These are phyloP conservation scores for Fusarium xylarioides DNA, from an alignment of 2,329 filamentous ascomycete species.

Conservation along the genomic window DNA sequence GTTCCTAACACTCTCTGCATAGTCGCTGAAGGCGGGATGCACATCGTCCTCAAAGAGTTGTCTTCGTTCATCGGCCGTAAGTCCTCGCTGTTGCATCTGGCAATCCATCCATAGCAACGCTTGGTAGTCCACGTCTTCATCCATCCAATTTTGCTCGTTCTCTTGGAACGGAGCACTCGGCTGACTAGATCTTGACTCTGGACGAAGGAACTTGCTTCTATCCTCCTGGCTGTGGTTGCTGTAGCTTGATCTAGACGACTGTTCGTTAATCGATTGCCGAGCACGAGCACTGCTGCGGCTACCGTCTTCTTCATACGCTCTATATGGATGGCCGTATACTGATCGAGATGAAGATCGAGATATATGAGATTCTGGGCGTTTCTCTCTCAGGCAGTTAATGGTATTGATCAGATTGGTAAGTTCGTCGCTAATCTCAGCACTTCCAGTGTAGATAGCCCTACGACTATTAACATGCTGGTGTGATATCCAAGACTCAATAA, in stretches of 20 bases:
- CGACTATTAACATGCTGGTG: conserved; percentile 32
- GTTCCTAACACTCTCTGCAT: not conserved
- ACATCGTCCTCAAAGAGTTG: conserved; percentile 16
- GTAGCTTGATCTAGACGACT: not conserved
- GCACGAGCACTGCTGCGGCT: not conserved
- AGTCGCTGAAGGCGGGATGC: conserved; percentile 35
- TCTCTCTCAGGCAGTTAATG: not conserved
- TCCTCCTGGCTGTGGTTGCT: not conserved
- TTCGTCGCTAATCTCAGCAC: conserved; percentile 15
- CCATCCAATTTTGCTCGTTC: not conserved
- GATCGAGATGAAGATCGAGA: not conserved
- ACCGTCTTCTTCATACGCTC: not conserved
- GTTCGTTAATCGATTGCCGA: not conserved
- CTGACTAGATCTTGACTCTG: not conserved
- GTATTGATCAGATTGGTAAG: conserved; percentile 5
- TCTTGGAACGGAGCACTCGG: not conserved
- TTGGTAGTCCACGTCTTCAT: not conserved
- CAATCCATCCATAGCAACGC: conserved; percentile 30
- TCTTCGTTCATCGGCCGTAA: conserved; percentile 13
- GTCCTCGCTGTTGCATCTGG: conserved; percentile 11
- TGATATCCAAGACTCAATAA: conserved; percentile 58
- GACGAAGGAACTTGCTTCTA: not conserved
- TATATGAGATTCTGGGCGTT: not conserved
- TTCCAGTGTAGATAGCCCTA: conserved; percentile 8
- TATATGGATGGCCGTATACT: not conserved